A percentile compares a stretch with the other conserved stretches of the same genome.
These are phyloP conservation scores for Magnusiomyces tetraspermus DNA, from an alignment of 1,139 yeast species.

Conservation along the genomic window DNA sequence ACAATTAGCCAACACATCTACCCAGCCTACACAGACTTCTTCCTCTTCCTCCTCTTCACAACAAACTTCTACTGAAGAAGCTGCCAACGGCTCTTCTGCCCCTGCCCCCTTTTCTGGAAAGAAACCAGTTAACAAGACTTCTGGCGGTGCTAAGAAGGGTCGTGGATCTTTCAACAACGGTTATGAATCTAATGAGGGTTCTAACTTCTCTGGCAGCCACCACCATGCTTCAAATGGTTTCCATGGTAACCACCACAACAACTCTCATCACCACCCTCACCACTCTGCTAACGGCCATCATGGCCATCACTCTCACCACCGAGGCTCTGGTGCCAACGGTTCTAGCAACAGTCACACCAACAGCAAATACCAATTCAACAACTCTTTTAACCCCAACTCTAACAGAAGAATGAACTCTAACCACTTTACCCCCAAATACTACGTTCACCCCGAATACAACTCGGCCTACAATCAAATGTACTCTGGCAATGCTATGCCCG, in stretches of 20 bases:
- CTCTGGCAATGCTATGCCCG: neutral
- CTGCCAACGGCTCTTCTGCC: conserved; percentile 2
- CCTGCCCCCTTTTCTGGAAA: neutral
- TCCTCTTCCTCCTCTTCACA: neutral
- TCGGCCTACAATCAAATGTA: neutral
- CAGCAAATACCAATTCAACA: conserved; percentile 11
- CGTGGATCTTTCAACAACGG: conserved; percentile 6
- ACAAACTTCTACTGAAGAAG: neutral
- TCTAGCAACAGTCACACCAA: conserved; percentile 5
- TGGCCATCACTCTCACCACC: conserved; percentile 15
- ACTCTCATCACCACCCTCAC: conserved; percentile 15
- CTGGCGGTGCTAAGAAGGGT: conserved; percentile 12
- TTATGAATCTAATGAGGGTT: conserved; percentile 3
- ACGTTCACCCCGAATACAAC: conserved; percentile 5
- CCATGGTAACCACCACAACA: conserved; percentile 25
- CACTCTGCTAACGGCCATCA: conserved; percentile 11
- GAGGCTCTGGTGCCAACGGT: conserved; percentile 4
- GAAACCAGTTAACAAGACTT: neutral
- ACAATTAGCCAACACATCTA: neutral
- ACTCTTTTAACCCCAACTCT: conserved; percentile 10
- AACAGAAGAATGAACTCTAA: conserved; percentile 9
- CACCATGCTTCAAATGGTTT: conserved; percentile 24
- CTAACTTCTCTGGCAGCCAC: conserved; percentile 6
- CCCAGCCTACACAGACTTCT: neutral
- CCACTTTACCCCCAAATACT: conserved; percentile 10